A percentile compares a stretch with the other conserved stretches of the same genome.
Evolutionary conservation across 805 yeast genomes (phyloP).

Genomic region (Zygoascus tannicola): DNA sequence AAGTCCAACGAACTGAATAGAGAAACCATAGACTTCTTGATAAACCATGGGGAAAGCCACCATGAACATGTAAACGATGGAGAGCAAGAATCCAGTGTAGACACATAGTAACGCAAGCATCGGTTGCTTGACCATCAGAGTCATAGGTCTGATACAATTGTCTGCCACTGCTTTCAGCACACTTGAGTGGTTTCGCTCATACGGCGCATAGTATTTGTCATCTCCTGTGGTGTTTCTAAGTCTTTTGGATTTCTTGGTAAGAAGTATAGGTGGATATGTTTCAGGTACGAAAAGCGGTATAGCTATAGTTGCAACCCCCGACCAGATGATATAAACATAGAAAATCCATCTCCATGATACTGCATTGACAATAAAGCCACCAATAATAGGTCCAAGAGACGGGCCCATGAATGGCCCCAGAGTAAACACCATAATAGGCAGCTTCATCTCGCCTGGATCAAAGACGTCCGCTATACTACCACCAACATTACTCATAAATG

Average conservation of each 20-base stretch:
- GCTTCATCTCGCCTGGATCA: constrained; percentile 52
- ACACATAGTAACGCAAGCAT: constrained; percentile 47
- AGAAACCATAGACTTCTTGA: constrained; percentile 38
- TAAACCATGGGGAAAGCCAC: constrained; percentile 53
- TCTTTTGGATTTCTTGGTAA: constrained; percentile 54
- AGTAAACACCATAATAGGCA: constrained; percentile 74
- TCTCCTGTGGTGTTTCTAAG: constrained; percentile 41
- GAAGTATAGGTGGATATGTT: constrained; percentile 72
- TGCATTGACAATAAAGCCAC: constrained; percentile 51
- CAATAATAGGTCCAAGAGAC: constrained; percentile 52
- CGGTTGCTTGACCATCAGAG: constrained; percentile 41
- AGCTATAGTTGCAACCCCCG: constrained; percentile 43
- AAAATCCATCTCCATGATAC: constrained; percentile 67
- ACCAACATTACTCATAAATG: constrained; percentile 76
- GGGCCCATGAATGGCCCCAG: constrained; percentile 78
- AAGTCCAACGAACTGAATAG: constrained; percentile 44
- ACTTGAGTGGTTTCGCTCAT: constrained; percentile 25
- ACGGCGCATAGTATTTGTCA: constrained; percentile 32
- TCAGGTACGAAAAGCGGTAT: constrained; percentile 49
- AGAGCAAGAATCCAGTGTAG: constrained; percentile 48
- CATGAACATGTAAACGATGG: constrained; percentile 50
- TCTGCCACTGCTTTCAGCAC: constrained; percentile 5
- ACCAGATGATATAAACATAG: constrained; percentile 49
- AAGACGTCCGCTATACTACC: constrained; percentile 78
- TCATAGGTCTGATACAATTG: constrained; percentile 47